A percentile compares a stretch with the other conserved stretches of the same genome.
Evolutionary conservation across 1,284 basidiomycete species (phyloP).

Genomic region (Agroathelia rolfsii): DNA sequence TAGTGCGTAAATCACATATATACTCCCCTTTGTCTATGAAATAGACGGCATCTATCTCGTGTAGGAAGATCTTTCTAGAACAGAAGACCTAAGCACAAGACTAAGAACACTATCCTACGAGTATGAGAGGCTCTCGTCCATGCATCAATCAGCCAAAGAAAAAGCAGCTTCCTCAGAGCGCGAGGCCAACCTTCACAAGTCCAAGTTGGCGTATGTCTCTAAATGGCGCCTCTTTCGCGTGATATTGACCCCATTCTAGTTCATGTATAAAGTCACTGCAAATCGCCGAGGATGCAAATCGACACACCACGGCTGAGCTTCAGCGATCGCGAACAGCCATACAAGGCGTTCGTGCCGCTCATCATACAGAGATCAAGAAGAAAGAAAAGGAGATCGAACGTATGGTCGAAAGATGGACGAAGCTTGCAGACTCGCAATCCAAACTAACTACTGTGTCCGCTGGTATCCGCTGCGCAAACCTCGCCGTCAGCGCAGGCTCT

Average conservation of each 20-base stretch:
- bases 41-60: conserved; percentile 1
- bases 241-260: not conserved
- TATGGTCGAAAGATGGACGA: conserved; percentile 68
- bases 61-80: conserved; percentile 73
- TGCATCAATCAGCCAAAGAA: conserved; percentile 48
- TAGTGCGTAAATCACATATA: conserved; percentile 41
- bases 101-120: conserved; percentile 76
- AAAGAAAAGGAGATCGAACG: conserved; percentile 75
- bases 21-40: conserved; percentile 5
- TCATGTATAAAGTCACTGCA: conserved; percentile 26
- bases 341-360: conserved; percentile 54
- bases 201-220: conserved; percentile 52
- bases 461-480: conserved; percentile 45
- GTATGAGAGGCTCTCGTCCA: conserved; percentile 62
- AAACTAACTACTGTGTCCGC: conserved; percentile 34
- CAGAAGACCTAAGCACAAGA: conserved; percentile 69
- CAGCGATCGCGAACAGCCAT: conserved; percentile 55
- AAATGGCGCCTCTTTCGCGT: not conserved
- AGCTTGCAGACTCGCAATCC: conserved; percentile 56
- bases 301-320: conserved; percentile 55
- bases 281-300: conserved; percentile 53
- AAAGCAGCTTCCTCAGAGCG: conserved; percentile 60
- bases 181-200: conserved; percentile 65
- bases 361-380: conserved; percentile 71
- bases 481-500: conserved; percentile 35